Evolutionary conservation across 192 early-diverging fungal genomes (phyloP).

Genomic region (Coemansia sp.): DNA sequence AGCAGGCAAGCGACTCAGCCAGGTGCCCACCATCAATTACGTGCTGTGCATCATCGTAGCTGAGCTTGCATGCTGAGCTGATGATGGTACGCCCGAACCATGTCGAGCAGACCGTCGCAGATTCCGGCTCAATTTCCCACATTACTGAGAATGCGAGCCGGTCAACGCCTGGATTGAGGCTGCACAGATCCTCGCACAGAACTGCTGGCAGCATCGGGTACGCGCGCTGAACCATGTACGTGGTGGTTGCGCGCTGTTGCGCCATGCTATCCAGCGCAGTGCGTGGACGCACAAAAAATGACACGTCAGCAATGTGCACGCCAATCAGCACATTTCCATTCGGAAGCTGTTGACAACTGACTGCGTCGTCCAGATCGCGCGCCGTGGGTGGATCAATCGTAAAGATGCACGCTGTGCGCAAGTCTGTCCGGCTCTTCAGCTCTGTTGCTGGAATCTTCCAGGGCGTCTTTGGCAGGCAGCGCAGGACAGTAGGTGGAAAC

Average conservation of each 20-base stretch:
- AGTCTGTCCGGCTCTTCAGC: constrained; percentile 66
- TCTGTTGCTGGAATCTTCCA: constrained; percentile 79
- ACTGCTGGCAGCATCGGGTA: constrained; percentile 94
- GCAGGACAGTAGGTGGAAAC: constrained; percentile 73
- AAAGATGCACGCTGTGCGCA: constrained; percentile 72
- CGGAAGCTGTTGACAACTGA: constrained; percentile 38
- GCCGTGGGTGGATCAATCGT: constrained; percentile 80
- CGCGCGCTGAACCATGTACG: constrained; percentile 87
- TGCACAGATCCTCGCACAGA: constrained; percentile 79
- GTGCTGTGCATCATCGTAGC: constrained; percentile 94
- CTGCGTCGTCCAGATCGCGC: constrained; percentile 56
- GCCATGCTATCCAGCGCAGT: constrained; percentile 88
- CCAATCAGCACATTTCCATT: constrained; percentile 52
- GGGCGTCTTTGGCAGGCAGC: constrained; percentile 71
- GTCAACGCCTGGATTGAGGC: constrained; percentile 82
- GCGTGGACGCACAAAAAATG: constrained; percentile 81
- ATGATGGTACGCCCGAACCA: constrained; percentile 92
- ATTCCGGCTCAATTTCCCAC: constrained; percentile 59
- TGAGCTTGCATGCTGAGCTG: constrained; percentile 84
- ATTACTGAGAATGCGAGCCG: constrained; percentile 84
- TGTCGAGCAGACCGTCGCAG: constrained; percentile 67
- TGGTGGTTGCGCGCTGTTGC: constrained; percentile 80
- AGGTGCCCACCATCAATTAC: constrained; percentile 57
- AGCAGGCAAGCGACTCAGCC: constrained; percentile 8
- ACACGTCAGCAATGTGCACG: constrained; percentile 96